Base-by-base conservation (phyloP, 495 filamentous ascomycete species). In the Cenococcum geophilum region DNA sequence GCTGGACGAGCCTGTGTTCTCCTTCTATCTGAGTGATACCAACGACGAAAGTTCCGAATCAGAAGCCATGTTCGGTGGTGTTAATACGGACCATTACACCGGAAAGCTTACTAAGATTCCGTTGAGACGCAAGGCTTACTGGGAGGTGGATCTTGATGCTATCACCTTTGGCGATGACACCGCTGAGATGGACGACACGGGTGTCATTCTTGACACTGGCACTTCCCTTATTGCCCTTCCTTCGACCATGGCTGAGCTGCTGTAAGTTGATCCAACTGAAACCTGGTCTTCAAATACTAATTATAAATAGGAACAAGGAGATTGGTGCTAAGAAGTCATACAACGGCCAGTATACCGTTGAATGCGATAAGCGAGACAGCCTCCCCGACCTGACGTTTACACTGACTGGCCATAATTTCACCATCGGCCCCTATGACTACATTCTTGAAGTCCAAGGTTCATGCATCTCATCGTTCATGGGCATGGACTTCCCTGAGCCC, bases 191-290 rank as follows among this genome's bases (percentile, higher is more conserved):
- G 91, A 96, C 49, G 82, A 88, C 79, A 96, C 91, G 49, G 95
- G 95, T 78, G 87, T 90, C 66, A 97, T 99, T 60, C 86, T 99
- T 52, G 95, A 99, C 81, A 99, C 95, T 60, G 95, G 95, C 65
- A 99, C 95, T 73, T 99, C 95, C 40, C 83, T 99, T 69, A 97
- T 97, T 76, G 92, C 92, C 66, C 87, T 99, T 55, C 95, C 95
- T 68, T 86, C 82, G 61, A 89, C 88, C 65, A 80, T 99, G 67
- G 92, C 95, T 58, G 95, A 97, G 80, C 89, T 99, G 64, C 81
- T 98, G 80, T 83, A 73, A 79, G 80, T 77, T 22, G 36, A 16
- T 20, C 45, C 9, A 20, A 57, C 11, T 18, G 4, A 12, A 47
- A 22, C 16, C 18, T 27, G 23, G 5, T 18, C 14, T 50, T 45